phyloP scores from a whole-genome alignment of 345 rosid species.

The Cardamine chenopodiifolia region DNA sequence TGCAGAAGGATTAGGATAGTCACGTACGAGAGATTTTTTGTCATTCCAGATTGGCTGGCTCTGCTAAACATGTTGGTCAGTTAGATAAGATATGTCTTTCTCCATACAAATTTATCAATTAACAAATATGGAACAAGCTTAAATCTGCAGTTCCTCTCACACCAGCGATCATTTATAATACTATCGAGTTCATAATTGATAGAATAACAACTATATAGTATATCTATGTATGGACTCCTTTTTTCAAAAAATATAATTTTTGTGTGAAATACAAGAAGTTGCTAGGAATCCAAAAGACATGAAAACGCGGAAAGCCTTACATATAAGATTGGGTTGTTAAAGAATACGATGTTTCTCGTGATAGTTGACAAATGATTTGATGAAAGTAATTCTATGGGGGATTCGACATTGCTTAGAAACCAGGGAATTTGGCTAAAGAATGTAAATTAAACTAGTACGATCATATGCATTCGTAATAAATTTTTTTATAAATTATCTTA shows the following conservation, averaged over 20 bases:
- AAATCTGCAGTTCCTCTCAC: neutral
- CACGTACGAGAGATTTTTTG: neutral
- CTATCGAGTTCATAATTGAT: constrained; percentile 9
- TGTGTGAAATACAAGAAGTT: neutral
- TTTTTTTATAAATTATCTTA: neutral
- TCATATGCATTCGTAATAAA: neutral
- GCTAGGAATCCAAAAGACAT: neutral
- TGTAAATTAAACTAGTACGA: neutral
- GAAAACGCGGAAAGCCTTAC: neutral
- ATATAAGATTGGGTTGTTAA: neutral
- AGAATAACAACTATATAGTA: neutral
- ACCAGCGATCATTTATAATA: constrained; percentile 14
- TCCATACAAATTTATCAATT: neutral
- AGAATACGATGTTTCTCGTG: neutral
- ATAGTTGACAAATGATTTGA: constrained; percentile 4
- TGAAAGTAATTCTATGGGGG: neutral
- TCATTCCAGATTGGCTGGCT: constrained; percentile 25
- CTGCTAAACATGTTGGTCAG: neutral
- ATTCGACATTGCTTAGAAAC: neutral
- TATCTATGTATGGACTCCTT: neutral
- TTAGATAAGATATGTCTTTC: constrained; percentile 19
- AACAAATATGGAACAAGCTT: constrained; percentile 16
- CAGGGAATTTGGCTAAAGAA: neutral
- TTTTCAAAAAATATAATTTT: neutral
- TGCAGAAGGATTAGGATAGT: constrained; percentile 14